Percentiles rank a stretch among this genome's conserved stretches.
Evolutionary conservation across 345 rosid genomes (phyloP).

Genomic region (Triadica sebifera): DNA sequence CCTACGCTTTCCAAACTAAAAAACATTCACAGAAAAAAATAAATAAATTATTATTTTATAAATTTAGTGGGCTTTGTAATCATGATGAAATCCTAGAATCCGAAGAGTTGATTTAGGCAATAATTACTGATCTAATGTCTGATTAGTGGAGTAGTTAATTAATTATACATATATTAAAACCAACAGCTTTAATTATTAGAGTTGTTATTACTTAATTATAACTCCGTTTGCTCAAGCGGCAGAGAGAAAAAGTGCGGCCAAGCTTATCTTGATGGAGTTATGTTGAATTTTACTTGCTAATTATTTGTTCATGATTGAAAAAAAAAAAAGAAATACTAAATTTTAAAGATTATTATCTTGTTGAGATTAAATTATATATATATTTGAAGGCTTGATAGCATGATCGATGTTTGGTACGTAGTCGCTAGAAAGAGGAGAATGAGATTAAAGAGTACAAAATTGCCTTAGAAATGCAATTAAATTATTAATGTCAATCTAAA

Average conservation of each 20-base stretch:
- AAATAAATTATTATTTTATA: background rate
- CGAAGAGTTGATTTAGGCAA: background rate
- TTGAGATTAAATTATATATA: too few species aligned
- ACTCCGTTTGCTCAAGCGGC: background rate
- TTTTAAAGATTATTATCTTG: too few species aligned
- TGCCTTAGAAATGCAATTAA: too few species aligned
- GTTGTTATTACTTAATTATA: background rate
- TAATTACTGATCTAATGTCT: background rate
- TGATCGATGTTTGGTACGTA: too few species aligned
- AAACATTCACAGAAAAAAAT: background rate
- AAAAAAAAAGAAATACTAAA: too few species aligned
- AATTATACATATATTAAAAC: background rate
- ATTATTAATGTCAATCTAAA: too few species aligned
- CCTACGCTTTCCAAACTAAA: slow-evolving; percentile 1
- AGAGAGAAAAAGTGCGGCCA: background rate
- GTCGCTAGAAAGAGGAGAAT: too few species aligned
- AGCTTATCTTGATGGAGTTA: background rate
- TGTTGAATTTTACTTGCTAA: background rate
- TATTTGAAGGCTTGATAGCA: too few species aligned
- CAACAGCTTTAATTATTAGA: background rate
- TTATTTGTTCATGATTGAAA: too few species aligned
- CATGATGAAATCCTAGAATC: slow-evolving; percentile 5
- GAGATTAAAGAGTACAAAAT: too few species aligned
- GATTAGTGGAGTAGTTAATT: background rate
- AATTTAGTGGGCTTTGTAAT: slow-evolving; percentile 15